Base-by-base conservation (phyloP, 352 stramenopile species). In the Pythium biforme region DNA sequence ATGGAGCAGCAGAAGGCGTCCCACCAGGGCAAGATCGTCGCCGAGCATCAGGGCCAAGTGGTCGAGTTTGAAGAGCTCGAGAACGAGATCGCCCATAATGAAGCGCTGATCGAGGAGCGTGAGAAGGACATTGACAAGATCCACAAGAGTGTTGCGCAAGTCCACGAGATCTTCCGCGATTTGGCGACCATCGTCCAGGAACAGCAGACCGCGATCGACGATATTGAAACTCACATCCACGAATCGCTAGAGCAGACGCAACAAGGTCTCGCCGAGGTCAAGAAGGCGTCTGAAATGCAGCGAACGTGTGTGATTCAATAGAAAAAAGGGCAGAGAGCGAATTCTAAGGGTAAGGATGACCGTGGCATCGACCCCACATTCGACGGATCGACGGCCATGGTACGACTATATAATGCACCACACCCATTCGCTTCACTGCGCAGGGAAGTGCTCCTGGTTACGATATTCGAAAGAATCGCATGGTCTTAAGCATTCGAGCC, bases 91-190 rank as follows among this genome's bases (percentile, higher is more conserved):
- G 86, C 83, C 25, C 84, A 93, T 65, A 95, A 95, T 70, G 86
- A 94, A 55, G 88, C 85, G 48, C 75, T 96, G 20, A 96, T 96
- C 51, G 83, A 95, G 67, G 88, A 96, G 73, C 86, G 86, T 26
- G 86, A 94, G 61, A 81, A 89, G 45, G 88, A 95, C 53, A 91
- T 96, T 40, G 74, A 79, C 40, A 85, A 90, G 56, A 96, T 96
- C 70, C 87, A 96, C 69, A 72, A 91, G 64, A 95, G 86, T 56
- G 83, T 96, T n/a, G 86, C 85, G 39, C 86, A 96, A 60, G 88
- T 96, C 27, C 87, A 96, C 64, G 88, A 96, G 72, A 96, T 96
- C 68, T 96, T 95, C 70, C 72, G 87, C 8, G 88, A 96, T 59
- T 61, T 96, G 55, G 88, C 88, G 14, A 78, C 77, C 12, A 92